Evolutionary conservation across 2,329 filamentous ascomycete genomes (phyloP).

Genomic region (Myriangium duriaei): DNA sequence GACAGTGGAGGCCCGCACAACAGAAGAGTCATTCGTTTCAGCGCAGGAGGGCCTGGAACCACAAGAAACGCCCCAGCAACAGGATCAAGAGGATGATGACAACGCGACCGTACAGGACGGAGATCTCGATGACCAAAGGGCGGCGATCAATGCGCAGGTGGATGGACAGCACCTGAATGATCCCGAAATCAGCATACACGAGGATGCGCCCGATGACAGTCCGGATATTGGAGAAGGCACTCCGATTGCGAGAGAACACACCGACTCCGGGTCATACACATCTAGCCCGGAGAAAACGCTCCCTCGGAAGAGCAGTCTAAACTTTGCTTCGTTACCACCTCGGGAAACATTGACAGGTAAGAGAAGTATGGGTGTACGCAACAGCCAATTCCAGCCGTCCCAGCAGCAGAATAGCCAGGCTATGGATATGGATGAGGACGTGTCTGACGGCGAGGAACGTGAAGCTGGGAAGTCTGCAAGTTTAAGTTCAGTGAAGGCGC

Average conservation of each 20-base stretch:
- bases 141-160: constrained; percentile 10
- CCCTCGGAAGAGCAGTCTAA: constrained; percentile 86
- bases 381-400: constrained; percentile 57
- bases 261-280: constrained; percentile 51
- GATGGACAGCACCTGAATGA: constrained; percentile 11
- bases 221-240: constrained; percentile 26
- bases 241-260: neutral
- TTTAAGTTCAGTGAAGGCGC: constrained; percentile 42
- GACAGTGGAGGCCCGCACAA: constrained; percentile 2
- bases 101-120: constrained; percentile 18
- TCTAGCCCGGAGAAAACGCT: constrained; percentile 65
- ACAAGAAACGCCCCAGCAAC: constrained; percentile 14
- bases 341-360: constrained; percentile 75
- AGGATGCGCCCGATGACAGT: constrained; percentile 28
- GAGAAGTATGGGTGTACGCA: constrained; percentile 65
- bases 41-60: constrained; percentile 31
- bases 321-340: constrained; percentile 83
- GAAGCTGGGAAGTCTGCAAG: constrained; percentile 23
- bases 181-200: constrained; percentile 20
- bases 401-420: constrained; percentile 44
- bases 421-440: constrained; percentile 44
- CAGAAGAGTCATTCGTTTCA: constrained; percentile 34
- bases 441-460: constrained; percentile 17
- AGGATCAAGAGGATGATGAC: constrained; percentile 21
- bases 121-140: constrained; percentile 12